Evolutionary conservation across 371 early-diverging fungal genomes (phyloP), one percentile per base, ranked within the genome.

Genomic region (Batrachochytrium dendrobatidis): DNA sequence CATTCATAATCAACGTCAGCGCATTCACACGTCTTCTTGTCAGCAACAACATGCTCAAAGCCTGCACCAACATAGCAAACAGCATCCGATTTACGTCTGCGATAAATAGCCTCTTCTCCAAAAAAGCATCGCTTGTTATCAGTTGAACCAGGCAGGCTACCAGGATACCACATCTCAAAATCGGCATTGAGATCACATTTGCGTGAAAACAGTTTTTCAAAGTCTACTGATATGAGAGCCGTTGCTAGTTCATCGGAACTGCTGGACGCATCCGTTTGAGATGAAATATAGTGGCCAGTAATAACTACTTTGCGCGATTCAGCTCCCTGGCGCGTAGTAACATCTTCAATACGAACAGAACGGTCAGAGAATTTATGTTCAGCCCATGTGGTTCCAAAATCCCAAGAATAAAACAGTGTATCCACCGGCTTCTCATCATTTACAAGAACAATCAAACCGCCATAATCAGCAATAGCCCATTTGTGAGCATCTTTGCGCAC

Each of bases 381-480:
- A 12, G 66, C 77, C 97, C 98, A 97, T 17, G 72, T 77, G 17
- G 70, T 51, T 1, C 98, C 98, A 63, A 85, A 85, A 57, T 97
- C 86, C 46, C 79, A 79, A 20, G 77, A 68, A 48, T 72, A 76
- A 10, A 22, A 34, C 12, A 94, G 56, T 39, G 70, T 69, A 58
- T 85, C 79, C 0, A 86, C 84, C 18, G 84, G 78, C n/a, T 77
- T 73, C 53, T 85, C 82, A 59, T 90, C 88, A 58, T 88, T 82
- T 0, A 86, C 84, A 18, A 79, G 44, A 10, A 90, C 67, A 34
- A 95, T 67, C 3, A 91, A 55, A 3, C 85, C 73, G 6, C 96
- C 98, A 69, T 84, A 81, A 60, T 95, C 92, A 5, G 87, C 92
- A 62, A 94, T 79, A 53, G 91, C 93, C 71, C 89, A 93, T 63